A percentile compares a stretch with the other conserved stretches of the same genome.
phyloP scores from a whole-genome alignment of 768 basidiomycete genomes.

The Leccinum boreale region DNA sequence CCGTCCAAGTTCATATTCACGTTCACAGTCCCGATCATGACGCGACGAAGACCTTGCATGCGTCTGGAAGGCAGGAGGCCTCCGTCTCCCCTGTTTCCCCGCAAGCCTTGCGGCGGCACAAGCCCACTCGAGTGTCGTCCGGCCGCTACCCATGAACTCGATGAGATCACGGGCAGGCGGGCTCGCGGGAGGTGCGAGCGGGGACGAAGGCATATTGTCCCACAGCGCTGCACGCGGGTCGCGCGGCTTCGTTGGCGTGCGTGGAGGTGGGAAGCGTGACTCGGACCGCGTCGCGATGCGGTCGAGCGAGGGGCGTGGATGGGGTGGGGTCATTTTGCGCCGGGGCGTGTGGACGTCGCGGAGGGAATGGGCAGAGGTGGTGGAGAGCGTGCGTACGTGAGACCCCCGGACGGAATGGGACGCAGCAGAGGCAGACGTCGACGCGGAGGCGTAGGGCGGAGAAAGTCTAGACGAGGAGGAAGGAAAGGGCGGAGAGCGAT shows the following conservation, averaged over 20 bases:
- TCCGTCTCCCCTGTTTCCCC: constrained; percentile 38
- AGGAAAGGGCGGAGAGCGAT: constrained; percentile 13
- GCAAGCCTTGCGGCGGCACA: constrained; percentile 45
- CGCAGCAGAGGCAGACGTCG: constrained; percentile 27
- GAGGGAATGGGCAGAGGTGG: not conserved
- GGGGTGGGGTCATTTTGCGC: constrained; percentile 29
- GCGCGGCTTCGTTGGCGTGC: constrained; percentile 29
- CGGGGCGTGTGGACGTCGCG: constrained; percentile 19
- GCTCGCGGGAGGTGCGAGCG: constrained; percentile 40
- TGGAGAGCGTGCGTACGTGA: constrained; percentile 35
- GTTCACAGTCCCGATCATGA: constrained; percentile 17
- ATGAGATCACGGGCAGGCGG: constrained; percentile 30
- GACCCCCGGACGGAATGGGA: not conserved
- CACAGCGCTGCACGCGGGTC: constrained; percentile 27
- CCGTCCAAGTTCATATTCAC: no score
- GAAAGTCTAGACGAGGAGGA: constrained; percentile 10
- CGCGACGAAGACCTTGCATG: not conserved
- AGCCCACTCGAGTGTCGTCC: constrained; percentile 29
- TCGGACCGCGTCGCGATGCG: constrained; percentile 31
- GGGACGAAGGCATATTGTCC: constrained; percentile 39
- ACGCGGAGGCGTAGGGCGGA: constrained; percentile 24
- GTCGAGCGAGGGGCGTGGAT: constrained; percentile 31
- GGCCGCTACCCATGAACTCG: constrained; percentile 26
- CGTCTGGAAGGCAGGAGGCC: not conserved
- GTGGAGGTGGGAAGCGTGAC: constrained; percentile 28